A percentile compares a stretch with the other conserved stretches of the same genome.
phyloP scores from a whole-genome alignment of 805 yeast species.

The Yarrowia keelungensis region DNA sequence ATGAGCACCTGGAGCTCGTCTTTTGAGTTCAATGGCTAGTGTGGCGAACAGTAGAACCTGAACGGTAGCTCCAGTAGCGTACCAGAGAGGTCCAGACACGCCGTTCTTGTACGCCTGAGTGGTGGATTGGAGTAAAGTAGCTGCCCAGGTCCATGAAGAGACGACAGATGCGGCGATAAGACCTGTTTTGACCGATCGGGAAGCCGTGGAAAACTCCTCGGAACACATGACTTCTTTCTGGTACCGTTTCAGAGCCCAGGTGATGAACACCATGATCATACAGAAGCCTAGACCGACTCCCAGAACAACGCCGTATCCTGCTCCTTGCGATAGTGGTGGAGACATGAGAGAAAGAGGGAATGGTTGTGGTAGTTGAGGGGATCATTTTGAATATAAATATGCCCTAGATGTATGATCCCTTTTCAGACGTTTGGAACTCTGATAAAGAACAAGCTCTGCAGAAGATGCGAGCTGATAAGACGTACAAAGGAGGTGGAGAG shows the following conservation, averaged over 20 bases:
- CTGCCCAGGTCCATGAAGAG: conserved; percentile 93
- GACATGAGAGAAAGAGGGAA: too few relatives aligned
- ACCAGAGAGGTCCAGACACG: conserved; percentile 78
- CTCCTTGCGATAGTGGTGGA: conserved; percentile 68
- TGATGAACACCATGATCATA: conserved; percentile 77
- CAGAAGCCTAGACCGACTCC: conserved; percentile 75
- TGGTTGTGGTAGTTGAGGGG: too few relatives aligned
- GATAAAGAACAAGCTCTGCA: too few relatives aligned
- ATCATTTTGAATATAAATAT: too few relatives aligned
- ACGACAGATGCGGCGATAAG: conserved; percentile 90
- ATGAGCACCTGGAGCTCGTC: conserved; percentile 89
- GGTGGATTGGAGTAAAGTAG: conserved; percentile 74
- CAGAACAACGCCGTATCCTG: conserved; percentile 86
- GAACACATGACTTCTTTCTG: conserved; percentile 88
- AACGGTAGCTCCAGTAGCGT: conserved; percentile 90
- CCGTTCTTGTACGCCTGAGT: conserved; percentile 82
- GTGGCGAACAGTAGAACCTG: conserved; percentile 88
- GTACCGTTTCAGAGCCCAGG: conserved; percentile 74
- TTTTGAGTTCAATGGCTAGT: conserved; percentile 85
- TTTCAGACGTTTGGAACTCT: too few relatives aligned
- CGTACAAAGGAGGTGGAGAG: too few relatives aligned
- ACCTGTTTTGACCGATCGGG: conserved; percentile 84
- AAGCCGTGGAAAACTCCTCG: conserved; percentile 93
- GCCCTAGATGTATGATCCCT: too few relatives aligned
- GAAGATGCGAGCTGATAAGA: too few relatives aligned